phyloP scores from a whole-genome alignment of 345 rosid genomes.

The Lepidium sativum region DNA sequence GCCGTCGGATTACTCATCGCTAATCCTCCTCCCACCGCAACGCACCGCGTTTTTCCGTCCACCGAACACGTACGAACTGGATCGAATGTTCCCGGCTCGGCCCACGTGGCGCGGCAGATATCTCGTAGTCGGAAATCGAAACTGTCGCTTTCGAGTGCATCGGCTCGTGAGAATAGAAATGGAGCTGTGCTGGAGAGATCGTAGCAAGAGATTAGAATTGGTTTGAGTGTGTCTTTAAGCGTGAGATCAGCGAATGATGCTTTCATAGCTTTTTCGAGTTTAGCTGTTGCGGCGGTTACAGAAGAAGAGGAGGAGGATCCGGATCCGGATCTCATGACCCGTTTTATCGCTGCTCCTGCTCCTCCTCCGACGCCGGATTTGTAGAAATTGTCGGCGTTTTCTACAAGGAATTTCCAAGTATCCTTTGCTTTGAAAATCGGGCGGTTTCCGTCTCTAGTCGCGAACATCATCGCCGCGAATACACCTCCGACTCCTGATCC shows the following conservation, averaged over 20 bases:
- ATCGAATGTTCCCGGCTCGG: conserved; percentile 40
- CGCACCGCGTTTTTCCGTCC: conserved; percentile 54
- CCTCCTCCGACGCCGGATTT: conserved; percentile 19
- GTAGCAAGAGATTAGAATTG: conserved; percentile 78
- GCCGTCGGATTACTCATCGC: conserved; percentile 95
- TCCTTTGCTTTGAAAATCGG: conserved; percentile 59
- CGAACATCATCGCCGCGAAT: conserved; percentile 66
- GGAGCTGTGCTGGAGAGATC: conserved; percentile 76
- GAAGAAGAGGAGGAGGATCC: conserved; percentile 17
- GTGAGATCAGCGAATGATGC: conserved; percentile 37
- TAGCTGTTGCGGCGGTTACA: conserved; percentile 15
- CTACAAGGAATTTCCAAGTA: conserved; percentile 48
- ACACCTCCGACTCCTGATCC: conserved; percentile 78
- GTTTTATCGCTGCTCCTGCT: conserved; percentile 27
- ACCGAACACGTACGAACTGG: conserved; percentile 55
- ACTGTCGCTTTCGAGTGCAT: conserved; percentile 78
- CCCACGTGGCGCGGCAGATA: conserved; percentile 73
- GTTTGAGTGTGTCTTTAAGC: conserved; percentile 67
- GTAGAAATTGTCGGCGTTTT: conserved; percentile 24
- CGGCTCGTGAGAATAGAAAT: conserved; percentile 91
- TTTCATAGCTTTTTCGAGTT: conserved; percentile 30
- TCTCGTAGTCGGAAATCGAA: conserved; percentile 76
- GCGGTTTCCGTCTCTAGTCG: conserved; percentile 48
- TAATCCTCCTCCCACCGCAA: conserved; percentile 63
- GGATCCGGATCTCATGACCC: conserved; percentile 25